These are phyloP conservation scores for Raffaelea ambrosiae DNA, from an alignment of 2,329 filamentous ascomycete genomes.

Conservation along the genomic window DNA sequence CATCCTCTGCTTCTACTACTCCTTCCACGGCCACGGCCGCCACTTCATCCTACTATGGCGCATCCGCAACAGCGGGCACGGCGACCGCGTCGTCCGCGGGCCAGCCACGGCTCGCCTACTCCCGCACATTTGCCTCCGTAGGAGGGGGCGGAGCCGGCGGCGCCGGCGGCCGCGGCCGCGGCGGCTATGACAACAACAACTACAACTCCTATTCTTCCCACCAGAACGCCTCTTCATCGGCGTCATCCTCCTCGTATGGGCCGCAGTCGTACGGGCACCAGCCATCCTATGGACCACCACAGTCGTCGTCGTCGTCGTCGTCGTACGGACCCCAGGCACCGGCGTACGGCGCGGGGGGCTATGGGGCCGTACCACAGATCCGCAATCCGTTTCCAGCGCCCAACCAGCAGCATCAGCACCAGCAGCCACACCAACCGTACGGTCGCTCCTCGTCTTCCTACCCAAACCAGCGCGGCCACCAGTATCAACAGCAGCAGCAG, in stretches of 20 bases:
- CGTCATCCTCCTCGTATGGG: slow-evolving; percentile 9
- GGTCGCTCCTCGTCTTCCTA: too few species aligned
- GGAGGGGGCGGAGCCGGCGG: slow-evolving; percentile 10
- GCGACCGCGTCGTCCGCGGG: slow-evolving; percentile 1
- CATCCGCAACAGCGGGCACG: background rate
- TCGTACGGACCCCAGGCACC: slow-evolving; percentile 15
- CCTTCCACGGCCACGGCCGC: too few species aligned
- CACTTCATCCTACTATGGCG: slow-evolving; percentile 2
- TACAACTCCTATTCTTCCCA: slow-evolving; percentile 15
- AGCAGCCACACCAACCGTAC: background rate
- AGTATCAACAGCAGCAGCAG: background rate
- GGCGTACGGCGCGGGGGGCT: slow-evolving; percentile 29
- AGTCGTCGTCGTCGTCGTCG: too few species aligned
- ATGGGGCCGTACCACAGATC: slow-evolving; percentile 53
- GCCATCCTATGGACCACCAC: too few species aligned
- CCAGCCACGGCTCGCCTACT: slow-evolving; percentile 19
- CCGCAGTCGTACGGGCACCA: slow-evolving; percentile 8
- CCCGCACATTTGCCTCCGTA: slow-evolving; percentile 25
- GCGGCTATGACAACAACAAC: slow-evolving; percentile 9
- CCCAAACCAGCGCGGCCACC: too few species aligned
- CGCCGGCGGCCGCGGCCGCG: slow-evolving; percentile 10
- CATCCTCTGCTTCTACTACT: background rate
- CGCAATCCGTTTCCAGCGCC: slow-evolving; percentile 73
- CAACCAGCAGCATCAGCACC: slow-evolving; percentile 20
- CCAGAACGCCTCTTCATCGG: slow-evolving; percentile 4